Base-by-base conservation (phyloP, 352 stramenopile genomes). In the Pythium folliculosum region DNA sequence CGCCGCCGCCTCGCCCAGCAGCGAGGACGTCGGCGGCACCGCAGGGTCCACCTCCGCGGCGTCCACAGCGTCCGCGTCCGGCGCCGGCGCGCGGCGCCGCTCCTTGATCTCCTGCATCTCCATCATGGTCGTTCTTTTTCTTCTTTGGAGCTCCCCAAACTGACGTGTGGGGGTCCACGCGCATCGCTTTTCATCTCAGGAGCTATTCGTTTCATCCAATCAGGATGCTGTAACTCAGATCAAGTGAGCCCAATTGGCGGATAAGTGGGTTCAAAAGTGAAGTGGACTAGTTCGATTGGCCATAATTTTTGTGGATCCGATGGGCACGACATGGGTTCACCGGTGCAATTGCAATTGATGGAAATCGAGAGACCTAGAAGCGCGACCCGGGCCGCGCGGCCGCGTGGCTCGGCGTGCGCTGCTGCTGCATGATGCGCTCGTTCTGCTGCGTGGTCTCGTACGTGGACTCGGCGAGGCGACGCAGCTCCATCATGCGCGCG, bases 71-170 rank as follows among this genome's bases (percentile, higher is more conserved):
- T 19, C 30, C n/a, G 19, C 52, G 38, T 47, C 51, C 25, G 40
- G 25, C 13, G 19, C 47, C 14, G 22, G 63, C 38, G 12, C 12
- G 71, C 54, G 72, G 23, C 69, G 73, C 23, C 81, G 81, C 69
- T 76, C 73, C 60, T 77, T 85, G 58, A 86, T 65, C 44, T 87
- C 78, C 63, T 86, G 81, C 77, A 88, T 85, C 25, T 81, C 60
- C 80, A 85, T 86, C 78, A 86, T 87, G 23, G 49, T 75, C 25
- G 27, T 30, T 30, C 6, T 21, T 23, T 21, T 7, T 67, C 45
- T 60, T 21, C 59, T 22, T 40, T 22, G 32, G 40, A 47, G 25
- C 25, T 44, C 19, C 14, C 2, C 5, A 37, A 37, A 54, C 12
- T 12, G 25, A 53, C 22, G 60, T 60, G 49, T 61, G 60, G 40